These are phyloP conservation scores for Teratosphaeria epicoccoides DNA, from an alignment of 2,329 filamentous ascomycete species.

Conservation along the genomic window DNA sequence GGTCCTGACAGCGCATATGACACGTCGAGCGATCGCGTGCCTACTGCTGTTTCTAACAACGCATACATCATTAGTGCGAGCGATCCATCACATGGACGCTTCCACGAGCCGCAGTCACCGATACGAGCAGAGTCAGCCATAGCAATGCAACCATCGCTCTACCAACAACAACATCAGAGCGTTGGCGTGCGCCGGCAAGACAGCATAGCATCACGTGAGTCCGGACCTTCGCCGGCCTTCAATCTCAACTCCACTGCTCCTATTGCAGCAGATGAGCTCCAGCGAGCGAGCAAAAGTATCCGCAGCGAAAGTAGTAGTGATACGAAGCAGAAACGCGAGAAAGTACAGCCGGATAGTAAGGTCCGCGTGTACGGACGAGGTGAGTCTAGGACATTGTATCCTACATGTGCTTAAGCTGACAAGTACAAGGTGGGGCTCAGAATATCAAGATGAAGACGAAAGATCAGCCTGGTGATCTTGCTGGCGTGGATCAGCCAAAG, in stretches of 20 bases:
- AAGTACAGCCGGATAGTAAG: conserved; percentile 39
- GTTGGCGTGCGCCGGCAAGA: conserved; percentile 48
- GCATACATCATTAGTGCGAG: conserved; percentile 9
- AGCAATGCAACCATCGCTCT: conserved; percentile 9
- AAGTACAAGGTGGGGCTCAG: conserved; percentile 37
- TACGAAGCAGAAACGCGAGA: conserved; percentile 29
- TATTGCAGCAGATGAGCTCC: conserved; percentile 15
- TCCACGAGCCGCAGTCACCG: not conserved
- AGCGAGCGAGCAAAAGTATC: conserved; percentile 2
- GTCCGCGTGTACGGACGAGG: conserved; percentile 45
- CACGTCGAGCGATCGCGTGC: conserved; percentile 2
- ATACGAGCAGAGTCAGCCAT: not conserved
- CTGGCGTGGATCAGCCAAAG: conserved; percentile 26
- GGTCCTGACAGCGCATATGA: conserved; percentile 3
- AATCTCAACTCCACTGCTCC: conserved; percentile 22
- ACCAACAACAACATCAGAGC: conserved; percentile 13
- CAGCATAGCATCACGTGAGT: conserved; percentile 68
- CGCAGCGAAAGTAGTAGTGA: conserved; percentile 22
- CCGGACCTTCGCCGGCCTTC: conserved; percentile 40
- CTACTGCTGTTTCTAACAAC: conserved; percentile 2
- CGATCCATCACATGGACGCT: conserved; percentile 9
- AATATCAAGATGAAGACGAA: conserved; percentile 42
- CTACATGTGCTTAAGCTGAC: not conserved
- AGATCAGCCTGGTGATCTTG: conserved; percentile 18
- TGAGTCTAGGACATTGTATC: conserved; percentile 24